These are phyloP conservation scores for Russula sp. DNA, from an alignment of 768 basidiomycete species.

Conservation along the genomic window DNA sequence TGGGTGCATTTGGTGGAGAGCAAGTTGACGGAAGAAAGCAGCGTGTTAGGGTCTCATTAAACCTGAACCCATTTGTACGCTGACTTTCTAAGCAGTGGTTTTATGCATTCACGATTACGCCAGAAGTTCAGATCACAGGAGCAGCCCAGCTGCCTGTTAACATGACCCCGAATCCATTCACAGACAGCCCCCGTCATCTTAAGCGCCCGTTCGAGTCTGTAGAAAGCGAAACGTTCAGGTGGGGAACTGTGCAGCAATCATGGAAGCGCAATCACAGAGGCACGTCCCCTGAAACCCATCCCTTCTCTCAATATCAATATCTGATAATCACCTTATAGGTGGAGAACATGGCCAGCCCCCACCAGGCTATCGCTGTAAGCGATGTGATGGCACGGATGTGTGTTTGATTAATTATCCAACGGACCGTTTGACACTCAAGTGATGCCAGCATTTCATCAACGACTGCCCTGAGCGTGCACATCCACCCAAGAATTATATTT, in stretches of 20 bases:
- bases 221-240: slow-evolving; percentile 60
- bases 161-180: slow-evolving; percentile 66
- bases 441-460: slow-evolving; percentile 62
- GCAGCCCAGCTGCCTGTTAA: slow-evolving; percentile 49
- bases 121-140: slow-evolving; percentile 38
- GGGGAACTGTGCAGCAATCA: slow-evolving; percentile 54
- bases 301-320: neutral
- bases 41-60: slow-evolving; percentile 48
- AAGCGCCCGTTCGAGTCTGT: slow-evolving; percentile 52
- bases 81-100: slow-evolving; percentile 64
- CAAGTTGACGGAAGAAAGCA: slow-evolving; percentile 66
- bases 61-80: slow-evolving; percentile 2
- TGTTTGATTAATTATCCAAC: slow-evolving; percentile 19
- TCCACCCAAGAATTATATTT: slow-evolving; percentile 81
- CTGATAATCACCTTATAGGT: slow-evolving; percentile 3
- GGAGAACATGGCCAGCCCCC: slow-evolving; percentile 55
- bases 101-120: slow-evolving; percentile 87
- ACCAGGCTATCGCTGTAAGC: slow-evolving; percentile 67
- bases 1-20: slow-evolving; percentile 80
- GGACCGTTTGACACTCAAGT: neutral
- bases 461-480: slow-evolving; percentile 69
- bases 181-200: slow-evolving; percentile 33
- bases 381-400: slow-evolving; percentile 73
- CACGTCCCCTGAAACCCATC: slow-evolving; percentile 28
- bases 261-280: slow-evolving; percentile 54